phyloP scores from a whole-genome alignment of 2,329 filamentous ascomycete species.

The Stagonosporopsis cucurbitacearum region DNA sequence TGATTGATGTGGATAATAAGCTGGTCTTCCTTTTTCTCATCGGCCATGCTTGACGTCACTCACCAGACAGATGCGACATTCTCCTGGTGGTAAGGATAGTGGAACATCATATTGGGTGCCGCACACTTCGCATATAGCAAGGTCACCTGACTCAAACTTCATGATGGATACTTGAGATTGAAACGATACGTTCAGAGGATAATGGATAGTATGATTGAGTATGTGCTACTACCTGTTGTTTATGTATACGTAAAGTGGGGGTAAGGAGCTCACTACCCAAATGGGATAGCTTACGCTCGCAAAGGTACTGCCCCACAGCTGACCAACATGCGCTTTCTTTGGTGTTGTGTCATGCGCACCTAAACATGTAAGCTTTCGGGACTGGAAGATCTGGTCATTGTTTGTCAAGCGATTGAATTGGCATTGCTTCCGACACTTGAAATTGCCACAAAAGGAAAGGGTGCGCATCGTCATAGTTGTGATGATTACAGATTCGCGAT shows the following conservation, averaged over 20 bases:
- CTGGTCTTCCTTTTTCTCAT: not conserved
- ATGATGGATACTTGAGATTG: conserved; percentile 20
- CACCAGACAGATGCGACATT: conserved; percentile 76
- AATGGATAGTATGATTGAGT: not conserved
- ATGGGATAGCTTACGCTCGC: conserved; percentile 16
- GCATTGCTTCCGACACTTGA: not conserved
- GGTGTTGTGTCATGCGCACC: conserved; percentile 2
- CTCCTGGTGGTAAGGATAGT: conserved; percentile 57
- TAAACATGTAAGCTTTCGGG: conserved; percentile 4
- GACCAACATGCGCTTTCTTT: conserved; percentile 2
- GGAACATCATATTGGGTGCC: conserved; percentile 71
- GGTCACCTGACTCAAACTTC: conserved; percentile 45
- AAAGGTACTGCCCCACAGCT: conserved; percentile 14
- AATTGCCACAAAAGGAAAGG: not conserved
- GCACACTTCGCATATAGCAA: conserved; percentile 71
- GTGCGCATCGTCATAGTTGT: not conserved
- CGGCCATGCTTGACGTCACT: conserved; percentile 30
- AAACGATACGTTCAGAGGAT: too few species aligned
- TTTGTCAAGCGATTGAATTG: not conserved
- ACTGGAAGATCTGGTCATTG: conserved; percentile 5
- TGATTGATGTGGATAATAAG: not conserved
- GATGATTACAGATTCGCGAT: not conserved
- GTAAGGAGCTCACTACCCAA: conserved; percentile 12
- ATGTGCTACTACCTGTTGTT: not conserved
- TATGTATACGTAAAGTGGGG: conserved; percentile 19